phyloP scores from a whole-genome alignment of 495 filamentous ascomycete genomes.

The Tuber brumale region DNA sequence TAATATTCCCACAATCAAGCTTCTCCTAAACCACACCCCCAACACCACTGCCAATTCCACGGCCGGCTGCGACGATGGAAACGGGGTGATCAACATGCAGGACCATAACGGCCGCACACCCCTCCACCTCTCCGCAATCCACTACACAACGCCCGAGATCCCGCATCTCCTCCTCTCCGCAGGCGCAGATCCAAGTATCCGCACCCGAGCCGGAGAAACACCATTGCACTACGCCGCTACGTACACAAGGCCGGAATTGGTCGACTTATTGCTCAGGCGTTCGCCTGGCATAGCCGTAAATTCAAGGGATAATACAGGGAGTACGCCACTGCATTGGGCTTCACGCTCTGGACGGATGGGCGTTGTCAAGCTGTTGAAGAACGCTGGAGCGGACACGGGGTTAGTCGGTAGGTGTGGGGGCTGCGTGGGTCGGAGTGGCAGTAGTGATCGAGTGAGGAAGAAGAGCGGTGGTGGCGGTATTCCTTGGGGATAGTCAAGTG shows the following conservation, averaged over 20 bases:
- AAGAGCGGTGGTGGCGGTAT: not conserved
- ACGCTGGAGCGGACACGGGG: not conserved
- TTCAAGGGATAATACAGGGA: not conserved
- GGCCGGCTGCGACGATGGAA: not conserved
- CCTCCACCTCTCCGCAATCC: conserved; percentile 12
- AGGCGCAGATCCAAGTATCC: not conserved
- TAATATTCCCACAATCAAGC: not conserved
- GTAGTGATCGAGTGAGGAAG: not conserved
- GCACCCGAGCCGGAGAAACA: not conserved
- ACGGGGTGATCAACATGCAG: not conserved
- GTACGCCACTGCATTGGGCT: conserved; percentile 15
- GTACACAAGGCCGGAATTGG: conserved; percentile 6
- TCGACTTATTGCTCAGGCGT: not conserved
- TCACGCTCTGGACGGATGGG: not conserved
- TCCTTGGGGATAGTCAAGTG: not conserved
- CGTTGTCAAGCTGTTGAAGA: not conserved
- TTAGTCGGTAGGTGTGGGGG: not conserved
- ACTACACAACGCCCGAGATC: conserved; percentile 9
- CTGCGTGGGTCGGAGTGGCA: not conserved
- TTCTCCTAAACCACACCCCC: conserved; percentile 9
- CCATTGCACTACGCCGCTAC: conserved; percentile 13
- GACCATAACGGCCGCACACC: conserved; percentile 10
- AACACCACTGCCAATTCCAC: not conserved
- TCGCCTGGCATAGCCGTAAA: not conserved
- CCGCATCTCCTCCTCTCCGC: conserved; percentile 8